Evolutionary conservation across 495 filamentous ascomycete species (phyloP).

Genomic region (Amphirosellinia nigrospora): DNA sequence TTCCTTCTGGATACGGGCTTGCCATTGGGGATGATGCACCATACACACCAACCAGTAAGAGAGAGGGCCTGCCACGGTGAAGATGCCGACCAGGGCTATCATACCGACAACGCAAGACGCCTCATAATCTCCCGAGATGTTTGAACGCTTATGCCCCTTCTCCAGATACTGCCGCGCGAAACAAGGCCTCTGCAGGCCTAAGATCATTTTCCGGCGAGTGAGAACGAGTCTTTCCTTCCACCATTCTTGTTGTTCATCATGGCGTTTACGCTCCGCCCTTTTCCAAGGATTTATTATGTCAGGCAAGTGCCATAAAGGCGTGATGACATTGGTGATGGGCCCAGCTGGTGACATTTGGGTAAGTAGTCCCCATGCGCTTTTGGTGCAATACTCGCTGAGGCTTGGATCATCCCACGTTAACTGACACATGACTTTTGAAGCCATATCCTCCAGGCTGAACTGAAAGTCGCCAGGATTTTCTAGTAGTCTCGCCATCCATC

Average conservation of each 20-base stretch:
- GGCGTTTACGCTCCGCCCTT: slow-evolving; percentile 45
- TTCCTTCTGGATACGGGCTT: slow-evolving; percentile 54
- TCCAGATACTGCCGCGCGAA: slow-evolving; percentile 47
- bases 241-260: slow-evolving; percentile 49
- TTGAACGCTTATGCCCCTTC: slow-evolving; percentile 42
- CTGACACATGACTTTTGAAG: slow-evolving; percentile 50
- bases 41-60: slow-evolving; percentile 50
- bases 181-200: slow-evolving; percentile 42
- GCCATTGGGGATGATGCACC: slow-evolving; percentile 50
- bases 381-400: slow-evolving; percentile 44
- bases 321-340: slow-evolving; percentile 51
- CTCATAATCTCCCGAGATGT: slow-evolving; percentile 47
- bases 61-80: slow-evolving; percentile 50
- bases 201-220: slow-evolving; percentile 32
- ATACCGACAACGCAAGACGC: slow-evolving; percentile 49
- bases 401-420: slow-evolving; percentile 47
- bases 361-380: slow-evolving; percentile 47
- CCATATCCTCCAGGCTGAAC: slow-evolving; percentile 48
- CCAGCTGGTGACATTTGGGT: slow-evolving; percentile 52
- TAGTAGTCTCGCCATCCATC: slow-evolving; percentile 46
- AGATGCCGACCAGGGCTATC: slow-evolving; percentile 52
- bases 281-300: slow-evolving; percentile 49
- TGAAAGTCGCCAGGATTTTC: slow-evolving; percentile 47
- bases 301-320: slow-evolving; percentile 50
- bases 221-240: slow-evolving; percentile 43